These are phyloP conservation scores for Tolypocladium amazonense DNA, from an alignment of 2,329 filamentous ascomycete species.

Conservation along the genomic window DNA sequence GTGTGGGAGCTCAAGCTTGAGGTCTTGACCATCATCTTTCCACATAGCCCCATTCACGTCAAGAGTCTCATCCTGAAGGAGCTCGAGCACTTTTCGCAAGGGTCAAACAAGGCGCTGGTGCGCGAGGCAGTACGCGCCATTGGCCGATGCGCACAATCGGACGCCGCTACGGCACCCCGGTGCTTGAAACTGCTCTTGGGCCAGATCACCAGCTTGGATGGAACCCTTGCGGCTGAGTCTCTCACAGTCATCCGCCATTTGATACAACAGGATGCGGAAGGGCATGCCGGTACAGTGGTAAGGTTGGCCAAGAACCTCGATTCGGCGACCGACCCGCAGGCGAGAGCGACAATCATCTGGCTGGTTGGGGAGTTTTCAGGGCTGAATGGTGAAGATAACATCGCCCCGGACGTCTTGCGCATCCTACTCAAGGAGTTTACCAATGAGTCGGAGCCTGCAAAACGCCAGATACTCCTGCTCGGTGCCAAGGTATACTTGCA, in stretches of 20 bases:
- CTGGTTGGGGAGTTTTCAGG: conserved; percentile 91
- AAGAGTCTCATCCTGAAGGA: conserved; percentile 87
- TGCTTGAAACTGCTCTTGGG: conserved; percentile 76
- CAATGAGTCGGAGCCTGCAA: conserved; percentile 74
- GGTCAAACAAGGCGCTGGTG: conserved; percentile 63
- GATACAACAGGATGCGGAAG: conserved; percentile 79
- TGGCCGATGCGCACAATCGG: conserved; percentile 79
- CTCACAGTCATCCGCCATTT: conserved; percentile 91
- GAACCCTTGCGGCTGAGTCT: conserved; percentile 81
- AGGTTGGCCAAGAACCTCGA: conserved; percentile 86
- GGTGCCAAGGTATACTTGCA: conserved; percentile 97
- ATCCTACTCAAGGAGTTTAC: conserved; percentile 80
- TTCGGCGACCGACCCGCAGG: conserved; percentile 74
- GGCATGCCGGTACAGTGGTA: conserved; percentile 77
- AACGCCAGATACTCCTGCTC: conserved; percentile 82
- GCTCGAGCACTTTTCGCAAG: conserved; percentile 82
- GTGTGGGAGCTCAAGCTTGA: conserved; percentile 92
- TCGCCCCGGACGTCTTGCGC: conserved; percentile 83
- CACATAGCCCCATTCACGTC: conserved; percentile 61
- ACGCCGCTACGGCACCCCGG: conserved; percentile 57
- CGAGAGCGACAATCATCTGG: conserved; percentile 93
- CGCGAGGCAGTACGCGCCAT: conserved; percentile 87
- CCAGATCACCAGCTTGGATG: conserved; percentile 81
- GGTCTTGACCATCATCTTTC: conserved; percentile 81
- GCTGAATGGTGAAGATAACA: conserved; percentile 69